Base-by-base conservation (phyloP, 208 protist genomes). In the Leishmania aethiopica region DNA sequence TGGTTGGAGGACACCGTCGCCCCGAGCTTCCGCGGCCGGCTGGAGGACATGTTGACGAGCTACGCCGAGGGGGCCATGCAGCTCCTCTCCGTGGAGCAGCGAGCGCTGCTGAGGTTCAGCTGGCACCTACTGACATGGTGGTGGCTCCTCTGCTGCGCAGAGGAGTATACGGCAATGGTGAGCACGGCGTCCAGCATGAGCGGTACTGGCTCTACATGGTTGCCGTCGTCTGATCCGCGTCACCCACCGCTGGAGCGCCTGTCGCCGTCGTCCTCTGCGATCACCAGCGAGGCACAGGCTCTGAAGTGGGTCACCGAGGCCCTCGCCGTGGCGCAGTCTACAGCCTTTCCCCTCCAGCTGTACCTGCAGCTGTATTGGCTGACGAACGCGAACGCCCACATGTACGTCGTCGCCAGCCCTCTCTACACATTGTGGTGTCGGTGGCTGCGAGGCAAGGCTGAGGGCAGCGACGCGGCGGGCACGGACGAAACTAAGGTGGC, bases 341-440 rank as follows among this genome's bases (percentile, higher is more conserved):
- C 40, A 42, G 87, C 76, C 51, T 76, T 93, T 19, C 81, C 90
- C 8, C 62, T 93, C 42, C 87, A 93, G 75, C 74, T 85, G 7
- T 88, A 88, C 67, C 82, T 91, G 15, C 86, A 88, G 55, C 86
- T 90, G 59, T 88, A 85, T 77, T 91, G 88, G 84, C 60, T 89
- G 28, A 79, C 80, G 7, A 88, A 91, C 47, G 90, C 90, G 32
- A 93, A 93, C 57, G 88, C 60, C 51, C 90, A 93, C 80, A 88
- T 86, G 82, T 91, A 87, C 77, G 78, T 91, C 35, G 88, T 93
- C 22, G 72, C 82, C 25, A 88, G 81, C 35, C 85, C 90, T 7
- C 53, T 93, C 59, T 91, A 90, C 77, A 88, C 80, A 51, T 64
- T 87, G 64, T 86, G 88, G 77, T 88, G 82, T 51, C 81, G 75